Base-by-base conservation (phyloP, 2,329 filamentous ascomycete genomes). In the Aspergillus felis region DNA sequence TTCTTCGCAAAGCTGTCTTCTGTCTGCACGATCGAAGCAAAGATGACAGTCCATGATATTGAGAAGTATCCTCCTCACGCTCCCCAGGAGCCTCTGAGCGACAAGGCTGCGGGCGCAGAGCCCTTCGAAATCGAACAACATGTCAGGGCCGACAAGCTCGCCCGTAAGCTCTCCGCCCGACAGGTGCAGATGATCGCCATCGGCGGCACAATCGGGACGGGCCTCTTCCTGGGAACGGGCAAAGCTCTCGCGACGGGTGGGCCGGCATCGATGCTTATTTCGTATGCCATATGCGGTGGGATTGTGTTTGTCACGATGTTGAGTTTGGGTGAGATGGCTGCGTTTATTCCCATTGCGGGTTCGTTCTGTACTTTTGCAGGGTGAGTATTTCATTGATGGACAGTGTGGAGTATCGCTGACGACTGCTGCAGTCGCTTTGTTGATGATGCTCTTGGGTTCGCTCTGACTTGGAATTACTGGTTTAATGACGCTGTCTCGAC, bases 111-210 rank as follows among this genome's bases (percentile, higher is more conserved):
- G 24, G 64, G 50, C 14, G 48, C 57, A 28, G 56, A 51, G 53
- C 49, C 53, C 42, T 14, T 53, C 57, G 22, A 66, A 49, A 8
- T 60, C 56, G 25, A 53, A 17, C 56, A 47, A 2, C 55, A 66
- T 49, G 60, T 74, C 47, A 68, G 70, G 25, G 74, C 76, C 2
- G 81, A 84, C 63, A 75, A 74, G 54, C 75, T 87, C 10, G 77
- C 77, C 22, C 81, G 85, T 4, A 79, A 82, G 46, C 76, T 87
- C 12, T 84, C 82, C 2, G 75, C 82, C 17, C 81, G 85, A n/a
- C 85, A 87, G 68, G 82, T 87, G 10, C 84, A 87, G 72, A 87
- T 88, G 84, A 86, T 88, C 59, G 86, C 85, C 47, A 77, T 79
- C 56, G 76, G 74, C 5, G 76, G 76, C 24, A 77, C 75, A 6